Conservation (phyloP, 768 basidiomycete genomes). For the Boletales sp. region DNA sequence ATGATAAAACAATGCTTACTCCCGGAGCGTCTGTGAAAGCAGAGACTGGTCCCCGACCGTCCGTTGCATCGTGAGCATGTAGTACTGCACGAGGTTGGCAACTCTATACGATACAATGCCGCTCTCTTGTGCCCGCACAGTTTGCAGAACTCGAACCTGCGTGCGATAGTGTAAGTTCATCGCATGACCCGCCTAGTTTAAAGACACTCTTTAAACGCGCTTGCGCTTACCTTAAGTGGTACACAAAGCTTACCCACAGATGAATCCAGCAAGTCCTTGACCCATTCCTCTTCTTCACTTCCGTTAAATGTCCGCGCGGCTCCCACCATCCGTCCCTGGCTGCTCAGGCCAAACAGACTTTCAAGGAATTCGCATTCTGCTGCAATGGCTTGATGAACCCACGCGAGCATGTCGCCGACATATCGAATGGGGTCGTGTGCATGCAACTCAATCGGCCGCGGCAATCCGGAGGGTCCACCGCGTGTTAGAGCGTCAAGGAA, state of each 20-base stretch:
- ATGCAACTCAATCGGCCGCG: slow-evolving; percentile 94
- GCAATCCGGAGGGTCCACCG: slow-evolving; percentile 79
- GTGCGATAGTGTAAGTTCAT: too few species aligned
- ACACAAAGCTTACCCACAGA: slow-evolving; percentile 80
- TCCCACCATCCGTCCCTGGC: slow-evolving; percentile 64
- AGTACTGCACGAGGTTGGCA: slow-evolving; percentile 93
- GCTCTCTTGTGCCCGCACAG: slow-evolving; percentile 89
- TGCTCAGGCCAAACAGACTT: slow-evolving; percentile 68
- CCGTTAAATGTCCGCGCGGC: slow-evolving; percentile 52
- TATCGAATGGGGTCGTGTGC: slow-evolving; percentile 97
- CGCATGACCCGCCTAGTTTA: not conserved
- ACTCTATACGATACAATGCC: slow-evolving; percentile 90
- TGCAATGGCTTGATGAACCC: slow-evolving; percentile 96
- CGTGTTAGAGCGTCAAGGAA: slow-evolving; percentile 88
- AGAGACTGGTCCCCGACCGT: slow-evolving; percentile 86
- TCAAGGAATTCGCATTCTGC: slow-evolving; percentile 94
- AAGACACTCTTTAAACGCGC: not conserved
- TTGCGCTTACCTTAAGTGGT: slow-evolving; percentile 71
- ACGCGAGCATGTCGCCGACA: slow-evolving; percentile 97
- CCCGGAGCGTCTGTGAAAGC: slow-evolving; percentile 70
- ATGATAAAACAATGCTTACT: slow-evolving; percentile 46
- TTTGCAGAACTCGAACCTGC: slow-evolving; percentile 88
- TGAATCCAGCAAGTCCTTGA: slow-evolving; percentile 74
- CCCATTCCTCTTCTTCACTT: slow-evolving; percentile 73
- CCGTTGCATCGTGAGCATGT: slow-evolving; percentile 85